Evolutionary conservation across 345 rosid species (phyloP), one percentile per base, ranked within the genome.

Genomic region (Combretum micranthum): DNA sequence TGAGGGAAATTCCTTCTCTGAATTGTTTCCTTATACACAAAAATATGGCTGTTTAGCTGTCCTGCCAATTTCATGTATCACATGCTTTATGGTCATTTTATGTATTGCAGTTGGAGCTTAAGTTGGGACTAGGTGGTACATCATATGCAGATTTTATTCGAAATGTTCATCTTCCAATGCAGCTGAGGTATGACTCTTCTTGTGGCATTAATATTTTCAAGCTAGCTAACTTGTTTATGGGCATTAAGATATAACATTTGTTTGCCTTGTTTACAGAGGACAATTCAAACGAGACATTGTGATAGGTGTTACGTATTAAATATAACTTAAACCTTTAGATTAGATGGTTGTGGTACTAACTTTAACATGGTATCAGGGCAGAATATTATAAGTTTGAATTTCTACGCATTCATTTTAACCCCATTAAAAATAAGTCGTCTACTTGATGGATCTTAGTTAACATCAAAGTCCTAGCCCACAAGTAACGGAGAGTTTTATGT

Each of bases 101-200:
- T 47, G 37, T 44, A 42, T 65, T 61, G 26, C 75, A 92, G 98
- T 63, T 92, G 82, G 98, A 92, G 81, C 81, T 92, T 52, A 92
- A 83, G 87, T 74, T 92, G 42, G 98, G 98, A 55, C 23, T 92
- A 42, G 98, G 98, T 6, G 98, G 98, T 53, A 88, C 98, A 23
- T 84, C 96, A 15, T 92, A 88, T 69, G 83, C 54, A 71, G 98
- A 92, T 77, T 84, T 92, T 73, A 92, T 92, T 49, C 76, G 60
- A 18, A 83, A 70, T 56, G 47, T 80, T 65, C 93, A 86, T 80
- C 71, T 92, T 26, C 98, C 98, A 17, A 80, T 81, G 95, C 98
- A 92, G 65, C 66, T 92, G 71, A 92, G 98, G 98, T 92, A 67
- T 17, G 23, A 12, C 23, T 17, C 22, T 13, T 47, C 9, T 21